phyloP scores from a whole-genome alignment of 129 eudicot genomes.

The Arctium lappa region DNA sequence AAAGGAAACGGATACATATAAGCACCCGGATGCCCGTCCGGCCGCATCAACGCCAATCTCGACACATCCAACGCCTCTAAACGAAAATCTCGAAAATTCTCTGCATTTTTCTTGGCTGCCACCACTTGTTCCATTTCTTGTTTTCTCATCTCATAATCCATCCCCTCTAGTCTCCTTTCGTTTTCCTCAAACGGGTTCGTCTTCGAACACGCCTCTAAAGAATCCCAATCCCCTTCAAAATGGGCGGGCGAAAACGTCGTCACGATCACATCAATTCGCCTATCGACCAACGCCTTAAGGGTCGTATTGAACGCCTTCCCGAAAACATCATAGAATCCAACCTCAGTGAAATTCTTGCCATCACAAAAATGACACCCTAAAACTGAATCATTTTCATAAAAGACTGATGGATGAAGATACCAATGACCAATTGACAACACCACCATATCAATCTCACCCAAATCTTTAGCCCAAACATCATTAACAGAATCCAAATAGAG shows the following conservation, averaged over 20 bases:
- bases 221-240: conserved; percentile 98
- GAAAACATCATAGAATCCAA: conserved; percentile 77
- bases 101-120: conserved; percentile 38
- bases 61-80: conserved; percentile 76
- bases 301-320: conserved; percentile 78
- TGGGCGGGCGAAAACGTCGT: conserved; percentile 89
- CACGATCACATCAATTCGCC: conserved; percentile 51
- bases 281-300: conserved; percentile 44
- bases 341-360: conserved; percentile 52
- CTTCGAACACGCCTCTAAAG: conserved; percentile 77
- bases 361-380: conserved; percentile 72
- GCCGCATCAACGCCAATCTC: conserved; percentile 68
- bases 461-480: conserved; percentile 78
- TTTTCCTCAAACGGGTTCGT: conserved; percentile 58
- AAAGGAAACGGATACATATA: conserved; percentile 86
- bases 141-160: conserved; percentile 79
- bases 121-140: conserved; percentile 52
- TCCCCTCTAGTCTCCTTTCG: conserved; percentile 56
- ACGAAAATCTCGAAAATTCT: conserved; percentile 29
- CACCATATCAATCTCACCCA: conserved; percentile 62
- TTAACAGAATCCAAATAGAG: conserved; percentile 65
- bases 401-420: conserved; percentile 81
- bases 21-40: conserved; percentile 92
- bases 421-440: conserved; percentile 89
- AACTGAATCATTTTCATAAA: conserved; percentile 39